These are phyloP conservation scores for Porcisia deanei DNA, from an alignment of 208 protist genomes.

Conservation along the genomic window DNA sequence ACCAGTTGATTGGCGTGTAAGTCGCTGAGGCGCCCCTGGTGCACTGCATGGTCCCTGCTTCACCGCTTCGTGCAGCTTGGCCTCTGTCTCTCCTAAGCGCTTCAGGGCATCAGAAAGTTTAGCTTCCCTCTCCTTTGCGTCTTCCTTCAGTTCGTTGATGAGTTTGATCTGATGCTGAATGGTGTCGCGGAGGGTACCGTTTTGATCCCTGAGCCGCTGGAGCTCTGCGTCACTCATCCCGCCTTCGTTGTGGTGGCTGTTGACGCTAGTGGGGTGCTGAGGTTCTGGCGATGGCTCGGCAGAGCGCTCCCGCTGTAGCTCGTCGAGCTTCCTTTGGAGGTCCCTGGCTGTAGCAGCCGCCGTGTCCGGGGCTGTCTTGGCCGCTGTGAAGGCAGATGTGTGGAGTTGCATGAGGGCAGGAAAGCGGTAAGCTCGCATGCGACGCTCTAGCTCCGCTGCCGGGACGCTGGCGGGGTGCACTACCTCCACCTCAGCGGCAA, in stretches of 20 bases:
- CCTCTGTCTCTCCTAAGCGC: neutral
- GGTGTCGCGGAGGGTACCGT: conserved; percentile 22
- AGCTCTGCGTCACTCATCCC: conserved; percentile 4
- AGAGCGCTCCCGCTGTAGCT: conserved; percentile 8
- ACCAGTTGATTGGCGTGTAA: neutral
- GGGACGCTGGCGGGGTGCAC: conserved; percentile 38
- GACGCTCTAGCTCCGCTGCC: conserved; percentile 34
- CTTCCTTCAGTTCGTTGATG: conserved; percentile 22
- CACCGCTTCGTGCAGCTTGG: conserved; percentile 6
- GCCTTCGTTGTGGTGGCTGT: neutral
- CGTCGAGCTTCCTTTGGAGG: conserved; percentile 42
- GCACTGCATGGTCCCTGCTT: conserved; percentile 5
- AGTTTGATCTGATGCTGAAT: conserved; percentile 23
- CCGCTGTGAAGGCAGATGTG: conserved; percentile 25
- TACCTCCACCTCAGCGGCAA: conserved; percentile 44
- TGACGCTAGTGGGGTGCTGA: conserved; percentile 17
- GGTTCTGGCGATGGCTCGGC: conserved; percentile 26
- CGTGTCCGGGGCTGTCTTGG: conserved; percentile 44
- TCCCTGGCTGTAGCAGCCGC: conserved; percentile 33
- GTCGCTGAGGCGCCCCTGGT: neutral
- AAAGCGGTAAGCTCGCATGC: conserved; percentile 48
- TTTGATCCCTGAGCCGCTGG: conserved; percentile 35
- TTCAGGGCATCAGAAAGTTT: neutral
- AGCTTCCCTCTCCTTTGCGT: conserved; percentile 10
- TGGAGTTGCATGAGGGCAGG: conserved; percentile 37